Percentiles rank a stretch among this genome's conserved stretches.
Conservation (phyloP, 2,329 filamentous ascomycete species). For the Didymella lethalis region DNA sequence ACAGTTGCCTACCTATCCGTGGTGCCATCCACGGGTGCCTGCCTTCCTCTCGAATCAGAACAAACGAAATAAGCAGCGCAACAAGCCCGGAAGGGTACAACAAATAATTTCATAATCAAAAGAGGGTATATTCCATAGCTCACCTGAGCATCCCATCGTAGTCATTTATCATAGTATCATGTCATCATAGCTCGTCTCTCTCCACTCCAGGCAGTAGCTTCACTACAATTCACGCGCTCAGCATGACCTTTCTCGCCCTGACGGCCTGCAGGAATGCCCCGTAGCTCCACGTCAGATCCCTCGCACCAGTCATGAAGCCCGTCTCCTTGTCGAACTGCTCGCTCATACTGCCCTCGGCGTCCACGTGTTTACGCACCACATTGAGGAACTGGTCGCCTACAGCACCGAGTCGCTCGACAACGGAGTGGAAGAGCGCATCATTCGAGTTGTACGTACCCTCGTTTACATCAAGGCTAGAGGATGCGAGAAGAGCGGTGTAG, state of each 20-base stretch:
- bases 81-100: too few relatives aligned
- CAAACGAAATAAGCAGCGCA: too few relatives aligned
- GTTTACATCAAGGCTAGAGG: slow-evolving; percentile 32
- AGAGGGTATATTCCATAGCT: not conserved
- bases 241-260: slow-evolving; percentile 41
- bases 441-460: slow-evolving; percentile 37
- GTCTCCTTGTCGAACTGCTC: slow-evolving; percentile 55
- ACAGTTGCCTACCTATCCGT: too few relatives aligned
- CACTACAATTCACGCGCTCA: not conserved
- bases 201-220: not conserved
- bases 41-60: too few relatives aligned
- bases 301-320: slow-evolving; percentile 52
- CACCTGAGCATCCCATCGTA: not conserved
- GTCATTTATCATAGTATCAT: slow-evolving; percentile 12
- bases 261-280: slow-evolving; percentile 53
- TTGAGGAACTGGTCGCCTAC: slow-evolving; percentile 54
- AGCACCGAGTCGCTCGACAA: slow-evolving; percentile 42
- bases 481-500: slow-evolving; percentile 47
- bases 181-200: slow-evolving; percentile 11
- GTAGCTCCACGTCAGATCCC: slow-evolving; percentile 57
- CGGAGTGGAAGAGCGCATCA: slow-evolving; percentile 41
- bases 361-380: slow-evolving; percentile 52
- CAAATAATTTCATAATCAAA: not conserved
- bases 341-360: slow-evolving; percentile 51
- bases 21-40: too few relatives aligned